Evolutionary conservation across 2,329 filamentous ascomycete genomes (phyloP).

Genomic region (Colletotrichum tanaceti): DNA sequence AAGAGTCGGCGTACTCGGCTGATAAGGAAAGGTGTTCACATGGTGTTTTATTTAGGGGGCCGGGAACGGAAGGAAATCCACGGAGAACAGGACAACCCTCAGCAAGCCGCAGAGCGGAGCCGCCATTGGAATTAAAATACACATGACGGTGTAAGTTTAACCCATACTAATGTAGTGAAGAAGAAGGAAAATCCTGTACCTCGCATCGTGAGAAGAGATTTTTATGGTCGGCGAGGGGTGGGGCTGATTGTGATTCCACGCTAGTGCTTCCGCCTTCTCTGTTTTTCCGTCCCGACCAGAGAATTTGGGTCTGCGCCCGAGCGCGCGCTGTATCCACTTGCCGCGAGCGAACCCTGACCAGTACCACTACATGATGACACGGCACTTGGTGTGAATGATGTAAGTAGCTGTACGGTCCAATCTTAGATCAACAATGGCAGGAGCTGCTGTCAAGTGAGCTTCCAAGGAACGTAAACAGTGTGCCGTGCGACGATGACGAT

Average conservation of each 20-base stretch:
- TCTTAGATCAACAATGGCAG: conserved; percentile 7
- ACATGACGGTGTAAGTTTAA: conserved; percentile 64
- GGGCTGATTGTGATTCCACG: conserved; percentile 16
- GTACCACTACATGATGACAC: conserved; percentile 25
- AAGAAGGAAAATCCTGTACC: conserved; percentile 43
- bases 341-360: conserved; percentile 1
- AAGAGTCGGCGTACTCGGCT: conserved; percentile 55
- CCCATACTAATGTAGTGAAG: conserved; percentile 58
- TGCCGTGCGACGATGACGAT: conserved; percentile 34
- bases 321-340: background rate
- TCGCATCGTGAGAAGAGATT: conserved; percentile 31
- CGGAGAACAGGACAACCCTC: conserved; percentile 59
- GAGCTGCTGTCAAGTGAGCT: conserved; percentile 25
- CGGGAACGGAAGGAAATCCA: conserved; percentile 68
- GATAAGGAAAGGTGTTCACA: conserved; percentile 60
- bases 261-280: conserved; percentile 23
- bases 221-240: conserved; percentile 33
- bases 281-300: conserved; percentile 32
- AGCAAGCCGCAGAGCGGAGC: conserved; percentile 67
- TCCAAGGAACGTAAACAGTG: conserved; percentile 27
- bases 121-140: conserved; percentile 59
- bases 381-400: background rate
- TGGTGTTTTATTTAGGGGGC: conserved; percentile 59
- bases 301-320: conserved; percentile 16
- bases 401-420: conserved; percentile 30